A percentile compares a stretch with the other conserved stretches of the same genome.
phyloP scores from a whole-genome alignment of 495 filamentous ascomycete species.

The Talaromyces wortmannii region DNA sequence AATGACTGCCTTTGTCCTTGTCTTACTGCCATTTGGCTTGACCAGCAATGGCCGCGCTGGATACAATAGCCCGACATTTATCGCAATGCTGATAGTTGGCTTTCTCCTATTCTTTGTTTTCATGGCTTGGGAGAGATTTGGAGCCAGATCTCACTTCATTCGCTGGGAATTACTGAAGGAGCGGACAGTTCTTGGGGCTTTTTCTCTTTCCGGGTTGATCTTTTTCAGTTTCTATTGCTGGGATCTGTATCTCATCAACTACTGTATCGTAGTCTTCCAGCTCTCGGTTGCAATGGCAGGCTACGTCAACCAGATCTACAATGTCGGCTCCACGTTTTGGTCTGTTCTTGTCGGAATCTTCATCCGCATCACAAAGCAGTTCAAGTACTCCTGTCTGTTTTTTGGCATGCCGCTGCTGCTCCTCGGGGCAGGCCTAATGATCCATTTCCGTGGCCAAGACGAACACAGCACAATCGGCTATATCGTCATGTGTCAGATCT shows the following conservation, averaged over 20 bases:
- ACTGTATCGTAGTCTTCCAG: constrained; percentile 62
- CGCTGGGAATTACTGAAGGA: constrained; percentile 52
- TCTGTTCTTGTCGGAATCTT: constrained; percentile 46
- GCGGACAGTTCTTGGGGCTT: constrained; percentile 61
- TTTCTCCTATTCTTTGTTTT: constrained; percentile 49
- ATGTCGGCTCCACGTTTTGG: constrained; percentile 59
- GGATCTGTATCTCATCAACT: constrained; percentile 60
- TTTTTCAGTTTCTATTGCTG: constrained; percentile 64
- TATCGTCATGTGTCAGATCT: constrained; percentile 72
- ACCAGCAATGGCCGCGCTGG: constrained; percentile 31
- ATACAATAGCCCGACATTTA: constrained; percentile 49
- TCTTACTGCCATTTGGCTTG: constrained; percentile 58
- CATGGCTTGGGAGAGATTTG: constrained; percentile 49
- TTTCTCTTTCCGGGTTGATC: constrained; percentile 41
- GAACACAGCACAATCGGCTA: constrained; percentile 46
- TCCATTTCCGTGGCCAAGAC: constrained; percentile 57
- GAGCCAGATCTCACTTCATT: constrained; percentile 52
- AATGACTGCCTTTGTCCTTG: constrained; percentile 50
- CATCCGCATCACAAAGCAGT: constrained; percentile 50
- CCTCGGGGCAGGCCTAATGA: constrained; percentile 61
- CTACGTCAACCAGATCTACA: constrained; percentile 64
- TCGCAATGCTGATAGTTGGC: constrained; percentile 52
- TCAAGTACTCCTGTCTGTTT: constrained; percentile 51
- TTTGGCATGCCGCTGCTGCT: constrained; percentile 58
- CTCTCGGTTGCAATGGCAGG: constrained; percentile 48